Conservation (phyloP, 2,329 filamentous ascomycete species). For the Colletotrichum lindemuthianum region DNA sequence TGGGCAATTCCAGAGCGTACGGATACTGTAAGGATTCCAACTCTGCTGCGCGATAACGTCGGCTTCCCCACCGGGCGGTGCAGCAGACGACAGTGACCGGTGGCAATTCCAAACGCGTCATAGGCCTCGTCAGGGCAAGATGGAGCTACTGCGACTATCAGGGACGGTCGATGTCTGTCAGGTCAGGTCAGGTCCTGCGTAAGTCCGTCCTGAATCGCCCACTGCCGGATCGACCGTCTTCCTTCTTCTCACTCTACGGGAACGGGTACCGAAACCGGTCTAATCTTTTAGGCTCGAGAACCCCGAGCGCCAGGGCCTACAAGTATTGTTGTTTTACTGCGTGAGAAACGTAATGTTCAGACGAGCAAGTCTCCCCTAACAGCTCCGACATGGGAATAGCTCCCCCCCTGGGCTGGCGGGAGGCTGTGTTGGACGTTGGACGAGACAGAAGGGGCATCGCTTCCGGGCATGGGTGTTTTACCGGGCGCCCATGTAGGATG, state of each 20-base stretch:
- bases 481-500: conserved; percentile 12
- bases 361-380: too few relatives aligned
- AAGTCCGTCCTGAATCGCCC: neutral
- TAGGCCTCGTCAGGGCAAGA: conserved; percentile 31
- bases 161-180: neutral
- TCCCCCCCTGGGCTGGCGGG: neutral
- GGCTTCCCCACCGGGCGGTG: conserved; percentile 28
- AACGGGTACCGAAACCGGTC: too few relatives aligned
- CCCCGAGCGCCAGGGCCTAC: too few relatives aligned
- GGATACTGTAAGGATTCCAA: too few relatives aligned
- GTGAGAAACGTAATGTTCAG: too few relatives aligned
- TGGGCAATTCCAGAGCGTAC: neutral
- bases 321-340: too few relatives aligned
- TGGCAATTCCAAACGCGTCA: conserved; percentile 32
- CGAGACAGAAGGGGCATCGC: neutral
- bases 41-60: neutral
- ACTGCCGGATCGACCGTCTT: too few relatives aligned
- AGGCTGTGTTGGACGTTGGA: conserved; percentile 12
- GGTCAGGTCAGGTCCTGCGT: neutral
- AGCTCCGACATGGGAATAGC: too few relatives aligned
- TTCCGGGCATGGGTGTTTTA: neutral
- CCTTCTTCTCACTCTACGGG: too few relatives aligned
- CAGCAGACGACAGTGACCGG: conserved; percentile 7
- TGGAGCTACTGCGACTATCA: conserved; percentile 2
- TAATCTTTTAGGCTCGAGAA: too few relatives aligned